phyloP scores from a whole-genome alignment of 2,329 filamentous ascomycete species.

The Albifimbria verrucaria region DNA sequence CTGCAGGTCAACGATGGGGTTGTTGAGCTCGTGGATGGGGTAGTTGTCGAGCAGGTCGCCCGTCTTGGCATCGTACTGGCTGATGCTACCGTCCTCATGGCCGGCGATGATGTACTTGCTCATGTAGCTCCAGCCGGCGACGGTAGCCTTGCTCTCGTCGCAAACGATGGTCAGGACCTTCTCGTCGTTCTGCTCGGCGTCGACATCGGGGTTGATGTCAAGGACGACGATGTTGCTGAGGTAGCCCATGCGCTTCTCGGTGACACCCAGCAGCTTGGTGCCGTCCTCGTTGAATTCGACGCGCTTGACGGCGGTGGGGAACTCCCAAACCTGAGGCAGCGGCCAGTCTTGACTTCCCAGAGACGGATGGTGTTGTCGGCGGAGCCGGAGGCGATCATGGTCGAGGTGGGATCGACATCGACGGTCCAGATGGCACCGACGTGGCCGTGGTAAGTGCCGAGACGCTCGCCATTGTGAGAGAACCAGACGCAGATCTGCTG shows the following conservation, averaged over 20 bases:
- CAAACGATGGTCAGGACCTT: constrained; percentile 83
- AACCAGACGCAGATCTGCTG: constrained; percentile 97
- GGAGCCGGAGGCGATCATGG: constrained; percentile 88
- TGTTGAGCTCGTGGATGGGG: constrained; percentile 80
- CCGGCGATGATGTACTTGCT: constrained; percentile 95
- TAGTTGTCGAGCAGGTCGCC: constrained; percentile 80
- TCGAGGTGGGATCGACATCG: constrained; percentile 89
- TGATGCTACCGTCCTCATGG: constrained; percentile 93
- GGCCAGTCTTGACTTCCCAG: constrained; percentile 93
- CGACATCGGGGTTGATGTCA: constrained; percentile 79
- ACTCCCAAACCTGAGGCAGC: constrained; percentile 94
- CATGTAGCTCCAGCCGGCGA: constrained; percentile 93
- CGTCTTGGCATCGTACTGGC: constrained; percentile 87
- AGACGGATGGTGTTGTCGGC: constrained; percentile 98
- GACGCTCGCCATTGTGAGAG: constrained; percentile 94
- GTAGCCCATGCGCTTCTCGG: constrained; percentile 97
- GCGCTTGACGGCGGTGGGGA: constrained; percentile 93
- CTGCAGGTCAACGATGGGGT: constrained; percentile 86
- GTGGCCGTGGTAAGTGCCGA: constrained; percentile 95
- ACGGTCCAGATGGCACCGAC: constrained; percentile 98
- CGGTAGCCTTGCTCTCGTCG: constrained; percentile 94
- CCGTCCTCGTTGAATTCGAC: constrained; percentile 97
- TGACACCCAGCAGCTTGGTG: constrained; percentile 84
- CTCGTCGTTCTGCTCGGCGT: constrained; percentile 82
- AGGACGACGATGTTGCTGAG: constrained; percentile 91